Base-by-base conservation (phyloP, 352 stramenopile species). In the Globisporangium recalcitrans region DNA sequence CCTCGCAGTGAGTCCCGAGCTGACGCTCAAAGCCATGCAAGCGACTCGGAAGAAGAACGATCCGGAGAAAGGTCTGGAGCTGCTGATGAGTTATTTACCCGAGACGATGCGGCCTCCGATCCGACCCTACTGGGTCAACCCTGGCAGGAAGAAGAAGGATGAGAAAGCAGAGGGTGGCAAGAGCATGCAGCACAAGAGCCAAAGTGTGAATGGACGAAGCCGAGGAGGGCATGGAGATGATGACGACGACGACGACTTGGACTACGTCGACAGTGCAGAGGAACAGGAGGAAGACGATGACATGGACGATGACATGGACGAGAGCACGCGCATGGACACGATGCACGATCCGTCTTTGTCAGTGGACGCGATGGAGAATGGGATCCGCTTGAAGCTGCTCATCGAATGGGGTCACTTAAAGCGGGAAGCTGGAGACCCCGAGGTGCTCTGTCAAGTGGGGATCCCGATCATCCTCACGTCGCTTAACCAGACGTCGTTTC, bases 281-380 rank as follows among this genome's bases (percentile, higher is more conserved):
- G 67, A 73, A 8, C 38, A 72, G 5, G 64, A 75, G 1, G 66
- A 74, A 3, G 61, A 90, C 22, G 76, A 84, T 6, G 73, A 85
- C 27, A 71, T 80, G 14, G 74, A 87, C 14, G 77, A 82, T n/a
- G 44, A 51, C 16, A 70, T 64, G 16, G 68, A 80, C 6, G 66
- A 82, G 36, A 63, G 73, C 53, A 73, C 73, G 31, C 70, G 75
- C 14, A 88, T 90, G 82, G 71, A 84, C 51, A 75, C 78, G 21
- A 59, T 77, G 11, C 75, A 88, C 46, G 85, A 95, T 46, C 80
- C 82, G 29, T 91, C 79, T 3, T 63, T 95, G 31, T 92, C 82
- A 16, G 78, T 88, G 1, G 78, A 95, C 71, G 85, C 85, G 0
- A 95, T 95, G 85, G 85, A 95, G 44, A 95, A 95, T 59, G 76